Evolutionary conservation across 805 yeast species (phyloP), one percentile per base, ranked within the genome.

Genomic region (Saccharomycopsis oosterbeekiorum): DNA sequence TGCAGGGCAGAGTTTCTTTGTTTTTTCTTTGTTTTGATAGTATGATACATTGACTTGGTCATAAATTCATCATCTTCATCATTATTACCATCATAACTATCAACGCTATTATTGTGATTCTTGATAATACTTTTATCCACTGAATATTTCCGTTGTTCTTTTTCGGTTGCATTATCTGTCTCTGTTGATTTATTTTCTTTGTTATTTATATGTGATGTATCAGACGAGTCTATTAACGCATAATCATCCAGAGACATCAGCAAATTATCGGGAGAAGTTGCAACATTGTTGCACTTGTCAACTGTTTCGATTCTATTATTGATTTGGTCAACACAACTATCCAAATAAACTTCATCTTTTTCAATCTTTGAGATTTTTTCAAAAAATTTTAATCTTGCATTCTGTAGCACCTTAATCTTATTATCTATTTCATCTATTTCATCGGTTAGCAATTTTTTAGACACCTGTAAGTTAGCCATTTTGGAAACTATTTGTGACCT

Each of bases 381-480:
- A 67, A 85, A 83, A 37, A 84, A 80, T 14, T 77, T 66, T 60
- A 78, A 76, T 57, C 92, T 75, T 73, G 78, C 74, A 19, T 71
- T 65, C 61, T 82, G 80, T 53, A 86, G 68, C 65, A 76, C 78
- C 54, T 77, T 75, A 47, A 87, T 79, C 65, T 83, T 79, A 42
- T 68, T 69, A 69, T 87, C 93, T 41, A 87, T 75, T 60, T 84
- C 92, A 58, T 75, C 72, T 39, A 87, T 83, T 67, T 87, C 92
- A 66, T 76, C 76, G 0, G 88, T 78, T 0, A 89, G 83, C 47
- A 85, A 70, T 21, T 84, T 83, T 69, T 87, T 85, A 58, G 87
- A 79, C 29, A 87, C 78, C 64, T 84, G 86, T 61, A 84, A 70
- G 17, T 81, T 70, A 61, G 83, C 86, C 65, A 85, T 71, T 58